These are phyloP conservation scores for Gonapodya prolifera DNA, from an alignment of 192 early-diverging fungal genomes.

Conservation along the genomic window DNA sequence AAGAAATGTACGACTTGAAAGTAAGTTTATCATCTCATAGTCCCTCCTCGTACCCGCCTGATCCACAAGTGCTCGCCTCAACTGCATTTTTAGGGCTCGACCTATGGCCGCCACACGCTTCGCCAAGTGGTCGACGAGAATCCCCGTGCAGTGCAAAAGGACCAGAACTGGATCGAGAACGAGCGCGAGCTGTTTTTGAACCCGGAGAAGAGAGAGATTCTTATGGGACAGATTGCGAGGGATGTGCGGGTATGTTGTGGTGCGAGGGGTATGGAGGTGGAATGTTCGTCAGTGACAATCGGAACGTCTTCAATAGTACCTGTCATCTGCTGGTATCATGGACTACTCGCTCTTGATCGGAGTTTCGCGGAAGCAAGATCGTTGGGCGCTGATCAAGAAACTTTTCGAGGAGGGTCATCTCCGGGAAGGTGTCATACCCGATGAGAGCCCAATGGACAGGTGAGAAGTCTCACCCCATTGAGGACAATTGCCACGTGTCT, in stretches of 20 bases:
- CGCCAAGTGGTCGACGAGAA: conserved; percentile 63
- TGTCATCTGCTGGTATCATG: conserved; percentile 79
- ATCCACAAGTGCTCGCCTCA: too few species aligned
- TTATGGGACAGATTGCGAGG: conserved; percentile 73
- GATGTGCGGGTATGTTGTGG: conserved; percentile 57
- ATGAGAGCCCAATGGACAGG: conserved; percentile 38
- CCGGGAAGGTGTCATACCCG: conserved; percentile 4
- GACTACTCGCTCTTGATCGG: conserved; percentile 96
- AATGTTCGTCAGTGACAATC: not conserved
- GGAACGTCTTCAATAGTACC: conserved; percentile 19
- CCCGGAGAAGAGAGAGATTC: conserved; percentile 58
- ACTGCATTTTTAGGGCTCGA: conserved; percentile 48
- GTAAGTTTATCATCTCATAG: conserved; percentile 11
- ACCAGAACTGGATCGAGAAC: conserved; percentile 84
- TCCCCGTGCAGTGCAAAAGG: conserved; percentile 87
- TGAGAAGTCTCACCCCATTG: conserved; percentile 38
- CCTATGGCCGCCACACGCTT: conserved; percentile 66
- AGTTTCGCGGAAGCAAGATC: conserved; percentile 56
- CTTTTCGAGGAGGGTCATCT: conserved; percentile 5
- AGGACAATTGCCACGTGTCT: conserved; percentile 30
- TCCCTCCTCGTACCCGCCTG: too few species aligned
- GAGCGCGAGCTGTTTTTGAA: conserved; percentile 68
- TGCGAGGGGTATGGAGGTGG: not conserved
- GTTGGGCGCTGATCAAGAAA: conserved; percentile 52
- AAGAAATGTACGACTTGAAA: conserved; percentile 92